phyloP scores from a whole-genome alignment of 73 alveolate species.

The Symbiodinium natans region DNA sequence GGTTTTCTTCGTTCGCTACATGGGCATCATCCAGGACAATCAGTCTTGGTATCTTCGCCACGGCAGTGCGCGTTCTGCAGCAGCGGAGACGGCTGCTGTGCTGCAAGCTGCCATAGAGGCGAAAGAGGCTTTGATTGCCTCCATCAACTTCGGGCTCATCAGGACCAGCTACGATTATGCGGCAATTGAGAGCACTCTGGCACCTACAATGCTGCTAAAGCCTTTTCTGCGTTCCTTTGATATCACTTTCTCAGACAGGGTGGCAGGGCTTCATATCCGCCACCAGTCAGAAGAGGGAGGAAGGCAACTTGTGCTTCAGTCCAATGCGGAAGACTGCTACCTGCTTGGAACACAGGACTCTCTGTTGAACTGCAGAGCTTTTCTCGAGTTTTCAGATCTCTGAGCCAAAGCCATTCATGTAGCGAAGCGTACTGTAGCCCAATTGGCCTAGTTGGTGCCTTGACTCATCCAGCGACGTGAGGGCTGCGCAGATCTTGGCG shows the following conservation, averaged over 20 bases:
- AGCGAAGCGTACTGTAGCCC: no score
- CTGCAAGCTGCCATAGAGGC: slow-evolving; percentile 58
- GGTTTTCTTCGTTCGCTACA: slow-evolving; percentile 77
- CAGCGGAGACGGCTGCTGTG: slow-evolving; percentile 63
- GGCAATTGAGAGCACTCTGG: slow-evolving; percentile 81
- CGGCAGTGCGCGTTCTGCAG: slow-evolving; percentile 77
- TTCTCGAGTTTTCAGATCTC: no score
- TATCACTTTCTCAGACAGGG: slow-evolving; percentile 42
- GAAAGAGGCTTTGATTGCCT: slow-evolving; percentile 36
- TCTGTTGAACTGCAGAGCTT: background rate
- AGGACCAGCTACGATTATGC: slow-evolving; percentile 75
- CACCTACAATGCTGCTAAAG: slow-evolving; percentile 41
- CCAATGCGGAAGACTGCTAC: slow-evolving; percentile 86
- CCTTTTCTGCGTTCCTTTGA: slow-evolving; percentile 74
- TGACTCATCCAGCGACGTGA: no score
- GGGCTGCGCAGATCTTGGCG: slow-evolving; percentile 92
- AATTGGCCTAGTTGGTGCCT: no score
- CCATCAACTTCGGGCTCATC: slow-evolving; percentile 44
- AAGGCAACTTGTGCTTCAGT: slow-evolving; percentile 48
- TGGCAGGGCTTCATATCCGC: slow-evolving; percentile 32
- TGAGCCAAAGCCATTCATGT: no score
- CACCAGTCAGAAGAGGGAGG: slow-evolving; percentile 65
- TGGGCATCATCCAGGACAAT: slow-evolving; percentile 71
- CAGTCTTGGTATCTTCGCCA: slow-evolving; percentile 62
- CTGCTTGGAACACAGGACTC: slow-evolving; percentile 80